Conservation (phyloP, 2,329 filamentous ascomycete species). For the Venturia carpophila region DNA sequence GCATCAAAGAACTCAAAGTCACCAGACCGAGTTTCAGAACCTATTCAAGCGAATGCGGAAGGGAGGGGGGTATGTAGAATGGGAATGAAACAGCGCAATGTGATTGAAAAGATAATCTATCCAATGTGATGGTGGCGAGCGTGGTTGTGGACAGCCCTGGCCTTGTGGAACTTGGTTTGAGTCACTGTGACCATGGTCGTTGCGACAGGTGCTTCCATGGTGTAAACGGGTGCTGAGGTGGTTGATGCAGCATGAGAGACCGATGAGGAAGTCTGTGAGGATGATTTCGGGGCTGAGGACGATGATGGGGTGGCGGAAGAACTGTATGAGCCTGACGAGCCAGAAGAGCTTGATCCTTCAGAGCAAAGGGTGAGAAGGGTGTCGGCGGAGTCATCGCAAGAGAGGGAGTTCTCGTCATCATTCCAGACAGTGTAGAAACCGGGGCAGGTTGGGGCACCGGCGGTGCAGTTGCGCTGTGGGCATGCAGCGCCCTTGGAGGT, state of each 20-base stretch:
- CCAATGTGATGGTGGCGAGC: conserved; percentile 15
- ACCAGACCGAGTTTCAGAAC: conserved; percentile 5
- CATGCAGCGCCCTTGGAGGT: conserved; percentile 14
- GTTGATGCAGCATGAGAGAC: conserved; percentile 2
- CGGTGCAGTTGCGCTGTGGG: conserved; percentile 19
- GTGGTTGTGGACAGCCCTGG: conserved; percentile 11
- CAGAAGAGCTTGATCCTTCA: not conserved
- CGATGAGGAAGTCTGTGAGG: not conserved
- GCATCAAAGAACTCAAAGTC: not conserved
- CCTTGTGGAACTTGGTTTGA: conserved; percentile 9
- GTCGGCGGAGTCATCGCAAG: conserved; percentile 18
- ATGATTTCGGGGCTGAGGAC: not conserved
- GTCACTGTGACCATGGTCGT: conserved; percentile 6
- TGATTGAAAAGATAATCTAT: not conserved
- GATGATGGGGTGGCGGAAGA: not conserved
- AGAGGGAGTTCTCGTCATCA: conserved; percentile 19
- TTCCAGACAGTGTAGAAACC: conserved; percentile 19
- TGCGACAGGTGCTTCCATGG: not conserved
- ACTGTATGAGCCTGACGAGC: not conserved
- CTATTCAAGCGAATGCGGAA: conserved; percentile 3
- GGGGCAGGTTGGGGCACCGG: conserved; percentile 13
- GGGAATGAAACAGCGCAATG: conserved; percentile 1
- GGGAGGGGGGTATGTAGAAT: not conserved
- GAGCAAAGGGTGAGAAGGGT: conserved; percentile 19
- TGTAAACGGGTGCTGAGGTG: not conserved